Evolutionary conservation across 306 rosid species (phyloP).

Genomic region (Lagenaria siceraria): DNA sequence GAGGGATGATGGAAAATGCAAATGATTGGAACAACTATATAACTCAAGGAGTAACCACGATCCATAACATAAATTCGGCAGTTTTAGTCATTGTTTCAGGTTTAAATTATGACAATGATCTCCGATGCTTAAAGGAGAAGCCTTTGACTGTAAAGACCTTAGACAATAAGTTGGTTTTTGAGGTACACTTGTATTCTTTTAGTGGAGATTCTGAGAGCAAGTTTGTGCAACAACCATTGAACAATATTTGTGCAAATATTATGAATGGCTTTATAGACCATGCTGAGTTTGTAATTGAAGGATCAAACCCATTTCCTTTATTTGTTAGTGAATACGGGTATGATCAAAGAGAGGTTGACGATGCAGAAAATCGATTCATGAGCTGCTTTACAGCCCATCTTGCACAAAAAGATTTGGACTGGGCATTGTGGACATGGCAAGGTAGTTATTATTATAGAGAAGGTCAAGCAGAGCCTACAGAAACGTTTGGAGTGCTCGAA

Average conservation of each 20-base stretch:
- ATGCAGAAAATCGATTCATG: slow-evolving; percentile 12
- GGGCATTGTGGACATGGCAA: slow-evolving; percentile 7
- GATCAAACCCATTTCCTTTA: not conserved
- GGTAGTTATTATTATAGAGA: slow-evolving; percentile 30
- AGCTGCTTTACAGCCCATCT: slow-evolving; percentile 17
- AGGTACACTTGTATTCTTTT: not conserved
- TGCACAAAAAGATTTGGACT: slow-evolving; percentile 27
- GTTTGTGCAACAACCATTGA: not conserved
- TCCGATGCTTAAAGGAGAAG: not conserved
- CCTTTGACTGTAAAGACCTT: not conserved
- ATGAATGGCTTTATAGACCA: not conserved
- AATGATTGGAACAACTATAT: not conserved
- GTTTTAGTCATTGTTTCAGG: not conserved
- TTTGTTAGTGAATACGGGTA: slow-evolving; percentile 9
- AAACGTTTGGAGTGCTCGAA: slow-evolving; percentile 21
- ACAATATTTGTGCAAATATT: not conserved
- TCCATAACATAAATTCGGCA: not conserved
- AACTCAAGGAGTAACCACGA: not conserved
- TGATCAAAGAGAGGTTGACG: slow-evolving; percentile 13
- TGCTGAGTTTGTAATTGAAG: not conserved
- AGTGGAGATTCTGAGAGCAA: not conserved
- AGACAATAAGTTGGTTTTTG: not conserved
- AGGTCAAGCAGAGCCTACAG: slow-evolving; percentile 1
- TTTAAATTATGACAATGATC: not conserved
- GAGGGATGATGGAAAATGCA: not conserved